These are phyloP conservation scores for Euphrasia confusa DNA, from an alignment of 257 asterid genomes.

Conservation along the genomic window DNA sequence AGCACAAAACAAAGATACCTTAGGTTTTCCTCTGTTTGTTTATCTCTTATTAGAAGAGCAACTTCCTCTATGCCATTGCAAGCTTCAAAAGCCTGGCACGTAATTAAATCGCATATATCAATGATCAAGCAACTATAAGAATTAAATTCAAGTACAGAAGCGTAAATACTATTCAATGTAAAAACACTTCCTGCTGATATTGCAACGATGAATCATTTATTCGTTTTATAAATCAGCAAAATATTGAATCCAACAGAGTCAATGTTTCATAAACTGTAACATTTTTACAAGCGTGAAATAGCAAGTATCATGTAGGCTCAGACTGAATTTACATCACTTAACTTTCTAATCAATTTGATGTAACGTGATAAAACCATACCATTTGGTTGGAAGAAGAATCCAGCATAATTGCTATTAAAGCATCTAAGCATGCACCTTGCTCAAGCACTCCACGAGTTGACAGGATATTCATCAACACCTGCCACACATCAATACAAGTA, in stretches of 20 bases:
- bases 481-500: constrained; percentile 25
- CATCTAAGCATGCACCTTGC: constrained; percentile 95
- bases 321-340: neutral
- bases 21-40: constrained; percentile 69
- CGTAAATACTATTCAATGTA: neutral
- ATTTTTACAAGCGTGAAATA: constrained; percentile 7
- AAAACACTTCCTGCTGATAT: constrained; percentile 11
- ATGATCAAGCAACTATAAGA: constrained; percentile 17
- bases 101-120: constrained; percentile 17
- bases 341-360: constrained; percentile 13
- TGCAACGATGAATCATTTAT: neutral
- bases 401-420: constrained; percentile 78
- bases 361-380: constrained; percentile 38
- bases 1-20: constrained; percentile 38
- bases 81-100: constrained; percentile 11
- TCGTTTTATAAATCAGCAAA: too few species aligned
- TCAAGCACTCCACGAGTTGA: constrained; percentile 82
- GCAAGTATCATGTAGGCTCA: constrained; percentile 2
- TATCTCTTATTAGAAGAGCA: constrained; percentile 67
- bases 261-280: neutral
- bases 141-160: neutral
- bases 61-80: constrained; percentile 32
- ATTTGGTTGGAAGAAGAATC: constrained; percentile 92
- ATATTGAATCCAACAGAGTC: too few species aligned
- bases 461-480: constrained; percentile 83